Conservation (phyloP, 768 basidiomycete genomes). For the Suillus americanus region DNA sequence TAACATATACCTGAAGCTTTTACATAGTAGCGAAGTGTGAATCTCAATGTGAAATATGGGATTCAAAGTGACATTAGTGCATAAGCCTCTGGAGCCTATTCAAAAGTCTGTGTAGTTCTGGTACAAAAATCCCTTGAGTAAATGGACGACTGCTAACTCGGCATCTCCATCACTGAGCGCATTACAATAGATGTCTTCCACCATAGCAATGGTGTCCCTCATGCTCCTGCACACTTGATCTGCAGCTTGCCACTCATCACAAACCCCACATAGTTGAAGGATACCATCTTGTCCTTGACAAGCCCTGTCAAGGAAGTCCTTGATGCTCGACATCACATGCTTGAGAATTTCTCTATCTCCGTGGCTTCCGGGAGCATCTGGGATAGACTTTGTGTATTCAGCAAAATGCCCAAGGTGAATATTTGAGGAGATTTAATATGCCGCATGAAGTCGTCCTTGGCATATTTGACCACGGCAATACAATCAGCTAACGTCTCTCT, state of each 20-base stretch:
- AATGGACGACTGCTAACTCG: background rate
- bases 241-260: background rate
- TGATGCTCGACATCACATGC: background rate
- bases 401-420: background rate
- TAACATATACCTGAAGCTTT: too few relatives aligned
- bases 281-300: background rate
- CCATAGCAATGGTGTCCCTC: background rate
- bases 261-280: background rate
- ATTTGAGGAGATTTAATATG: background rate
- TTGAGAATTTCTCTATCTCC: background rate
- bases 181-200: background rate
- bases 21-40: too few relatives aligned
- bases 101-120: background rate
- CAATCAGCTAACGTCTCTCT: background rate
- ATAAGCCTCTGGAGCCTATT: too few relatives aligned
- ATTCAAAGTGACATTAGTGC: too few relatives aligned
- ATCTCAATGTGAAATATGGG: too few relatives aligned
- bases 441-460: background rate
- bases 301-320: background rate
- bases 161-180: background rate
- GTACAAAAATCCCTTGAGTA: background rate
- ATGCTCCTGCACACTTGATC: background rate
- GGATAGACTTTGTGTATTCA: background rate
- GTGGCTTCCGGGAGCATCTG: background rate
- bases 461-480: background rate